Conservation (phyloP, 495 filamentous ascomycete species). For the Hyaloscypha hepaticicola region DNA sequence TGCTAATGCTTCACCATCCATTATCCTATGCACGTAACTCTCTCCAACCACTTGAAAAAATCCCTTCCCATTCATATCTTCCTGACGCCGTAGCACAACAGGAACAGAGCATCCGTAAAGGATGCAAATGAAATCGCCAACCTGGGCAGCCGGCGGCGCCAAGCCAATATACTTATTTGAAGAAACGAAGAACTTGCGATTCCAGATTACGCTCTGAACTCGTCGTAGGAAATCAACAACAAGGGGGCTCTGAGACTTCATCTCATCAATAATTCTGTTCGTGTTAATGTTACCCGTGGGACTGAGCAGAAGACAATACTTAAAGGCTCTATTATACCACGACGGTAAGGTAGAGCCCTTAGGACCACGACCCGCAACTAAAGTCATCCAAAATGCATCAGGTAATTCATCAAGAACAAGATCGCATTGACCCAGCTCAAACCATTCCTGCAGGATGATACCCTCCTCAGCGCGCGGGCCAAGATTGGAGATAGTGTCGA, state of each 20-base stretch:
- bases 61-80: neutral
- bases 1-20: neutral
- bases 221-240: conserved; percentile 6
- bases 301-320: conserved; percentile 6
- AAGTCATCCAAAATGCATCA: conserved; percentile 24
- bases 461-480: neutral
- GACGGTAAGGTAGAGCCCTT: conserved; percentile 14
- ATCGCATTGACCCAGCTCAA: conserved; percentile 4
- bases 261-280: conserved; percentile 6
- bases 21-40: too few species aligned
- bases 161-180: neutral
- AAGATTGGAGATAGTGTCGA: conserved; percentile 11
- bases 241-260: conserved; percentile 15
- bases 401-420: conserved; percentile 15
- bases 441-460: conserved; percentile 12
- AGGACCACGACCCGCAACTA: conserved; percentile 28
- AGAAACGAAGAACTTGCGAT: conserved; percentile 8
- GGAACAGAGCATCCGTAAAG: neutral
- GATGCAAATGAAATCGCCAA: neutral
- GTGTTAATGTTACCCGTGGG: conserved; percentile 18
- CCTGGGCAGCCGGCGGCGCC: neutral
- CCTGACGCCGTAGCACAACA: neutral
- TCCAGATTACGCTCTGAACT: conserved; percentile 17
- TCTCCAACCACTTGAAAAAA: neutral
- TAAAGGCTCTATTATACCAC: conserved; percentile 11